A percentile compares a stretch with the other conserved stretches of the same genome.
Conservation (phyloP, 805 yeast genomes). For the Kregervanrija pseudodelftensis region DNA sequence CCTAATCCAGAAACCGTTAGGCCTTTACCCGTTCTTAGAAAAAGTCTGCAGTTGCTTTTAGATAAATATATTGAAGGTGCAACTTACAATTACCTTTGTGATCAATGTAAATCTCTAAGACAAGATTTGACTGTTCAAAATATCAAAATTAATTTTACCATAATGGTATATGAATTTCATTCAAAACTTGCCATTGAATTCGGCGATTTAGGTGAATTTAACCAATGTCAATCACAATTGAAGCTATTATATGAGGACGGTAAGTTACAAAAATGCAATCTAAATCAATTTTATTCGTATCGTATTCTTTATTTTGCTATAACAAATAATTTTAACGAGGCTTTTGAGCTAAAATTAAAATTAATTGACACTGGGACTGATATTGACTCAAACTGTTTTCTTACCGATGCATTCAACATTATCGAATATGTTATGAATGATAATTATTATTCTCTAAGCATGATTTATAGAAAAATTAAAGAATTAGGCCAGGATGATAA, state of each 20-base stretch:
- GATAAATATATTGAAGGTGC: constrained; percentile 43
- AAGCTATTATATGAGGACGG: constrained; percentile 47
- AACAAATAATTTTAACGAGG: constrained; percentile 58
- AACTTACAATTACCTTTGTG: constrained; percentile 71
- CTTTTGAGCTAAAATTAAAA: constrained; percentile 34
- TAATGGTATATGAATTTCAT: constrained; percentile 76
- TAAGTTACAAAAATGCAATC: constrained; percentile 24
- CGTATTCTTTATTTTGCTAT: constrained; percentile 67
- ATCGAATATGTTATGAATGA: constrained; percentile 28
- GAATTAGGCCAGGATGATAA: constrained; percentile 20
- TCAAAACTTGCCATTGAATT: constrained; percentile 81
- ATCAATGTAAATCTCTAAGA: constrained; percentile 85
- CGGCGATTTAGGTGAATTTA: constrained; percentile 86
- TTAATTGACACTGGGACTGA: constrained; percentile 11
- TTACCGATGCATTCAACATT: constrained; percentile 29
- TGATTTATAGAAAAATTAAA: constrained; percentile 31
- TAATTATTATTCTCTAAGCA: constrained; percentile 43
- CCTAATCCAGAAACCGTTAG: constrained; percentile 83
- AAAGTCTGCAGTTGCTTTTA: constrained; percentile 48
- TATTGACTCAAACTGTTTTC: constrained; percentile 16
- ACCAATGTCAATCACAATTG: constrained; percentile 86
- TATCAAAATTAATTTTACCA: constrained; percentile 68
- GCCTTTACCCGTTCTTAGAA: constrained; percentile 55
- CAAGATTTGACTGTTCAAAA: constrained; percentile 93
- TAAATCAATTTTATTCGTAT: constrained; percentile 65